These are phyloP conservation scores for Wallacemonas collosoma DNA, from an alignment of 208 protist species.

Conservation along the genomic window DNA sequence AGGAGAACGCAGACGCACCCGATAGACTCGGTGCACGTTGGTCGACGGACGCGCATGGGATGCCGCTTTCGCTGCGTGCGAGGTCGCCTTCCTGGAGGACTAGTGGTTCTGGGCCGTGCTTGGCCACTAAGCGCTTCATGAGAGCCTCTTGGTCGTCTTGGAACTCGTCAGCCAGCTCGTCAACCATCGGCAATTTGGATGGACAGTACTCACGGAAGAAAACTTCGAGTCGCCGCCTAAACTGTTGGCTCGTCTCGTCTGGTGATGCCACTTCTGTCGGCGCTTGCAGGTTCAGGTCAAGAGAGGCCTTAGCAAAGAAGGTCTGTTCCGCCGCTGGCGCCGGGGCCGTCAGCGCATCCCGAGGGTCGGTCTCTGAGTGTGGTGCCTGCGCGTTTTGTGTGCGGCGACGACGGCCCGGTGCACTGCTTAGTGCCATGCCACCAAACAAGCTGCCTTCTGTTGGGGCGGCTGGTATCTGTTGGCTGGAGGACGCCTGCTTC, in stretches of 20 bases:
- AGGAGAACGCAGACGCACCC: constrained; percentile 21
- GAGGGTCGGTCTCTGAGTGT: not conserved
- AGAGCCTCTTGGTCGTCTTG: constrained; percentile 37
- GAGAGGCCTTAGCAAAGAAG: constrained; percentile 21
- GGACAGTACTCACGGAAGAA: constrained; percentile 56
- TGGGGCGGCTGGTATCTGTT: not conserved
- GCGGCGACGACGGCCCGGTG: not conserved
- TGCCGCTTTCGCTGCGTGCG: not conserved
- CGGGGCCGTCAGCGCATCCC: not conserved
- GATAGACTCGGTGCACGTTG: constrained; percentile 20
- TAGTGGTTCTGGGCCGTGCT: constrained; percentile 44
- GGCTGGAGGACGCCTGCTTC: not conserved
- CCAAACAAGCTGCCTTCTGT: constrained; percentile 11
- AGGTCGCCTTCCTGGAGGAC: constrained; percentile 16
- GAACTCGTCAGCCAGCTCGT: constrained; percentile 37
- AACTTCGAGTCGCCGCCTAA: constrained; percentile 33
- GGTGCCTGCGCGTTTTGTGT: not conserved
- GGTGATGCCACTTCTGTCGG: not conserved
- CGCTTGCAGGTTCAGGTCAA: not conserved
- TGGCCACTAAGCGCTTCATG: constrained; percentile 39
- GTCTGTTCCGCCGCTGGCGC: not conserved
- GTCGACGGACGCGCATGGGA: not conserved
- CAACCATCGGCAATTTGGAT: constrained; percentile 38
- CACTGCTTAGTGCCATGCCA: constrained; percentile 2
- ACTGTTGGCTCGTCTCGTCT: not conserved